Conservation (phyloP, 192 early-diverging fungal genomes). For the Backusella tarrabulga region DNA sequence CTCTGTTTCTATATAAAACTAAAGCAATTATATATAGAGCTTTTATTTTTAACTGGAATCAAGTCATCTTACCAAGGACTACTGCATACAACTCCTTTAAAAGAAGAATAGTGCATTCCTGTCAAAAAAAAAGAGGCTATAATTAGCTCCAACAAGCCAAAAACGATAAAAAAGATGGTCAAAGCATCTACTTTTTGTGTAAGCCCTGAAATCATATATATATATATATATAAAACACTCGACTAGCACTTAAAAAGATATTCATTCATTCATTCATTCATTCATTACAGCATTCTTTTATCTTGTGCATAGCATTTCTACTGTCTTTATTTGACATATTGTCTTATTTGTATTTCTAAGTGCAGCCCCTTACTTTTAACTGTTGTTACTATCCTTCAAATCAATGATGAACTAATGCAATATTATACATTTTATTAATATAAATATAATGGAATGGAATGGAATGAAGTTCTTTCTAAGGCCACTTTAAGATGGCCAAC, state of each 20-base stretch:
- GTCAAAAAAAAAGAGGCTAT: neutral
- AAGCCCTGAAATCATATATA: neutral
- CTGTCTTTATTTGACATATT: neutral
- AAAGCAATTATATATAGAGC: neutral
- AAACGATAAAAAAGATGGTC: neutral
- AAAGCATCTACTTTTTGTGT: neutral
- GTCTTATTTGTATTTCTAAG: neutral
- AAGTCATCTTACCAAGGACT: neutral
- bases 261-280: neutral
- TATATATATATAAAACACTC: neutral
- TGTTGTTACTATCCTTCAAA: neutral
- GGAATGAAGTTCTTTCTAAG: slow-evolving; percentile 20
- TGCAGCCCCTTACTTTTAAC: neutral
- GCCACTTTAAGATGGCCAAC: slow-evolving; percentile 30
- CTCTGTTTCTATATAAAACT: neutral
- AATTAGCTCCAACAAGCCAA: neutral
- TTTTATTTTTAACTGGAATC: neutral
- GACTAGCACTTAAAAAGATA: neutral
- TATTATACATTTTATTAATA: slow-evolving; percentile 3
- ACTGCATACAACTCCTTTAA: neutral
- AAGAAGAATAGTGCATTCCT: neutral
- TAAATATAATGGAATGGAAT: neutral
- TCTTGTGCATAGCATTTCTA: neutral
- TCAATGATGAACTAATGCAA: neutral
- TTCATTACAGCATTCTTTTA: neutral